Conservation (phyloP, 352 stramenopile species). For the Phytophthora megakarya region DNA sequence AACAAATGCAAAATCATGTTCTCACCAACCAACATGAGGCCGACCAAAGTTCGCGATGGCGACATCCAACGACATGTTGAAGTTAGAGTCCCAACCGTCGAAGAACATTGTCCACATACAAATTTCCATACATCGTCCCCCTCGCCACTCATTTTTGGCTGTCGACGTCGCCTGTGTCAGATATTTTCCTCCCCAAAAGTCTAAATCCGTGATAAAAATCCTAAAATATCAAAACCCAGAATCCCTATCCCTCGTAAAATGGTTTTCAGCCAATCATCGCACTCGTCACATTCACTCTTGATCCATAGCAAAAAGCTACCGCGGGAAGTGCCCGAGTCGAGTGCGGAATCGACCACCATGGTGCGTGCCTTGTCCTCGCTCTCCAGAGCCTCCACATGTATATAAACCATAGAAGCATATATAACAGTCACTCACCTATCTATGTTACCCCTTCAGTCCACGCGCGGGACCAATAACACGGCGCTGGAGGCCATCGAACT, state of each 20-base stretch:
- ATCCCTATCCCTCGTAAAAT: conserved; percentile 4
- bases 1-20: not conserved
- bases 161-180: conserved; percentile 34
- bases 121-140: conserved; percentile 23
- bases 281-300: conserved; percentile 17
- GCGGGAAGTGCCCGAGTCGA: conserved; percentile 3
- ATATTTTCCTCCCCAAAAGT: conserved; percentile 9
- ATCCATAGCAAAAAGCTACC: not conserved
- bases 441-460: conserved; percentile 16
- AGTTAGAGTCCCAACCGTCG: conserved; percentile 18
- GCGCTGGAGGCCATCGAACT: conserved; percentile 25
- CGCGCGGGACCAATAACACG: not conserved
- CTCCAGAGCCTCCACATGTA: not conserved
- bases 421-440: not conserved
- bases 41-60: not conserved
- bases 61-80: conserved; percentile 21
- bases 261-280: conserved; percentile 26
- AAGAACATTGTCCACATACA: conserved; percentile 33
- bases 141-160: conserved; percentile 30
- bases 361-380: conserved; percentile 10
- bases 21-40: not conserved
- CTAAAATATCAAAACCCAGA: conserved; percentile 4
- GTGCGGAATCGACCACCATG: conserved; percentile 25
- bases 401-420: not conserved
- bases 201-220: conserved; percentile 8